Evolutionary conservation across 164 flowering plant species (phyloP).

Genomic region (Magnolia officinalis): DNA sequence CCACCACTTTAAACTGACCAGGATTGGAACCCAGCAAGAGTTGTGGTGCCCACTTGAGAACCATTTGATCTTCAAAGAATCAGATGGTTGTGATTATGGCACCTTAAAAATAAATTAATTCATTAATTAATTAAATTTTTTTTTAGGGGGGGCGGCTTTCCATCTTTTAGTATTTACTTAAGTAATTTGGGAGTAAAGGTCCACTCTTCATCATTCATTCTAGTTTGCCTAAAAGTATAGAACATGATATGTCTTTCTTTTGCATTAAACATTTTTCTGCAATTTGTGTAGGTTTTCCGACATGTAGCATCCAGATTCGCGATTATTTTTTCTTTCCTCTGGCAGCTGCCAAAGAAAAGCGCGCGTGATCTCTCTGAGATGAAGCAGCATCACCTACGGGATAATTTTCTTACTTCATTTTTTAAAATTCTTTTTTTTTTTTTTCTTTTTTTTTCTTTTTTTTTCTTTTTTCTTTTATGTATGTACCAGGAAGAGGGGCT

Average conservation of each 20-base stretch:
- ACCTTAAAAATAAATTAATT: no score
- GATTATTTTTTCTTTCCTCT: neutral
- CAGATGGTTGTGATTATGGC: no score
- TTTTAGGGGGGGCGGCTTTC: no score
- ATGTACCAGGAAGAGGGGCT: neutral
- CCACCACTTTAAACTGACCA: no score
- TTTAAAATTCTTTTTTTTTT: neutral
- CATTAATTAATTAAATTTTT: no score
- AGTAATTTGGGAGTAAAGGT: neutral
- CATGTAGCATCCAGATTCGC: neutral
- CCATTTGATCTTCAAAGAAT: no score
- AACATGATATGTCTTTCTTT: neutral
- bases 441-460: neutral
- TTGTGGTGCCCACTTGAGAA: no score
- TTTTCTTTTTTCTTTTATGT: neutral
- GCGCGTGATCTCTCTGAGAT: neutral
- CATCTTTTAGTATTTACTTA: no score
- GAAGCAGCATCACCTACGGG: neutral
- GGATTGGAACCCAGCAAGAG: no score
- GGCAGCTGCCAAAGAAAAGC: slow-evolving; percentile 1
- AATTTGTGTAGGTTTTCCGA: neutral
- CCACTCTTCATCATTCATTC: neutral
- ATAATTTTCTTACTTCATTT: neutral
- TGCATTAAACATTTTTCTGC: neutral
- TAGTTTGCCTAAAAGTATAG: neutral